phyloP scores from a whole-genome alignment of 2,329 filamentous ascomycete species.

The Elsinoe fawcettii region DNA sequence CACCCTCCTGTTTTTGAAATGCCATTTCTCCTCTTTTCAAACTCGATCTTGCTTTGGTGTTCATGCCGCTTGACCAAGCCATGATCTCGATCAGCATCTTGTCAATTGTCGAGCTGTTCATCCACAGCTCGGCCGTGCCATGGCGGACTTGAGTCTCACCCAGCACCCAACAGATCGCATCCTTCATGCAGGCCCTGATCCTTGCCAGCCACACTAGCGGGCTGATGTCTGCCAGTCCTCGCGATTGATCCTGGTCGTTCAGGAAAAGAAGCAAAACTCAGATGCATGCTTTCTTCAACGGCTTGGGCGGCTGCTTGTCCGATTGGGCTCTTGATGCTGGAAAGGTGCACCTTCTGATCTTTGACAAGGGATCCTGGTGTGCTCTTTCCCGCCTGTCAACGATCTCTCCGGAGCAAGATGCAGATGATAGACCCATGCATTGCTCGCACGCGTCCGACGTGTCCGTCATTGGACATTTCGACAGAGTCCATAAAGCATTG shows the following conservation, averaged over 20 bases:
- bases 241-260: not conserved
- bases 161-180: not conserved
- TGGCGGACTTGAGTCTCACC: not conserved
- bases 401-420: not conserved
- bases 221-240: not conserved
- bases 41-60: too few relatives aligned
- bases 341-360: constrained; percentile 2
- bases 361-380: not conserved
- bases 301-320: not conserved
- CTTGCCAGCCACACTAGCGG: not conserved
- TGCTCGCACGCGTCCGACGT: not conserved
- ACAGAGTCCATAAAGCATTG: not conserved
- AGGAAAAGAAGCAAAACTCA: not conserved
- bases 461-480: not conserved
- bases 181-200: not conserved
- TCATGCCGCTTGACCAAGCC: not conserved
- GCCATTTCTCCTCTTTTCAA: not conserved
- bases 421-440: not conserved
- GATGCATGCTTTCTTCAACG: not conserved
- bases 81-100: not conserved
- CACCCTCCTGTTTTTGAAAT: not conserved
- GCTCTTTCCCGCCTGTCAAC: constrained; percentile 8
- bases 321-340: not conserved
- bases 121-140: not conserved
- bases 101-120: not conserved